Evolutionary conservation across 1,139 yeast genomes (phyloP), one percentile per base, ranked within the genome.

Genomic region (Diutina neorugosa): DNA sequence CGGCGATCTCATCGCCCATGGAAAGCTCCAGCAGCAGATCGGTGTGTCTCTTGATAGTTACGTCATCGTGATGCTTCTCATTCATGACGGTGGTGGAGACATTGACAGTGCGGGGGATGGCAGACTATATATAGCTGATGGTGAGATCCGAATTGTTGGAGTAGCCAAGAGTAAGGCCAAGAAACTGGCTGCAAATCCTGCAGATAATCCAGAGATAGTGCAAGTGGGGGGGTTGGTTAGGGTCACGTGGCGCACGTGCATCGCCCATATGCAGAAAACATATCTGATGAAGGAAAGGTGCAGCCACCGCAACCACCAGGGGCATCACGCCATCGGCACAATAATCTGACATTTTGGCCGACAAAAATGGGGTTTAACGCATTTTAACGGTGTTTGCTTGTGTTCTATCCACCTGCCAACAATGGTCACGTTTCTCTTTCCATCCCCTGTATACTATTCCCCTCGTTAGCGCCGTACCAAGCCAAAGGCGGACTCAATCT

Each of bases 151-250:
- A 31, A 14, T 31, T 2, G 37, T 31, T 31, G n/a, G 37, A 31
- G n/a, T 11, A 31, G 37, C 37, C 37, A 31, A 31, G 37, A 31
- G 37, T 43, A 41, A 2, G 23, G 46, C 46, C n/a, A 43, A 43
- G 46, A 43, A 43, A 19, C 20, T 43, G 46, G 46, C 46, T 43
- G 46, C 46, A 43, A 43, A 19, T 43, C 46, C 46, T 43, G 25
- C 46, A 43, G 7, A 19, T 19, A 16, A 4, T 16, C 16, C 11
- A 2, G n/a, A 6, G 21, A 41, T 41, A 16, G 21, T 41, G 21
- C 44, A 41, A 31, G 37, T 31, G 37, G 37, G 37, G 37, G 37
- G 12, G 37, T 31, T 31, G 37, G n/a, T 31, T 2, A 14, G 37
- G 37, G 37, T 31, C 37, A 31, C 37, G 37, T 31, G 37, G 37